Evolutionary conservation across 257 asterid species (phyloP).

Genomic region (Nicotiana noctiflora): DNA sequence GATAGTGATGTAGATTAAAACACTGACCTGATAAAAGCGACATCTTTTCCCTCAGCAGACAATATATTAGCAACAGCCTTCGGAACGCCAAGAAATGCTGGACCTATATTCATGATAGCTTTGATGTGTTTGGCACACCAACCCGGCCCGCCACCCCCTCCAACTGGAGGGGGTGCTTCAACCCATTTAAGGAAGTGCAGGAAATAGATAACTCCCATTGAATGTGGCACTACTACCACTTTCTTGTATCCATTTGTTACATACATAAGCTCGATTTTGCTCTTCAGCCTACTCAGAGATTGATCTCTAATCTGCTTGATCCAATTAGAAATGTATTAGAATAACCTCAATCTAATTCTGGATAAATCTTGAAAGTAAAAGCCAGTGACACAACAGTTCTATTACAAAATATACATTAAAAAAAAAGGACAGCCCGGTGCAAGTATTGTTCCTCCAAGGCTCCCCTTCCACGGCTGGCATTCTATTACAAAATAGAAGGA

Average conservation of each 20-base stretch:
- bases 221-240: slow-evolving; percentile 19
- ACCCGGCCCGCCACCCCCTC: slow-evolving; percentile 11
- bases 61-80: slow-evolving; percentile 15
- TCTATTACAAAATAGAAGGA: not conserved
- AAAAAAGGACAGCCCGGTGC: too few species aligned
- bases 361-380: not conserved
- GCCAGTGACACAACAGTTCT: not conserved
- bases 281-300: slow-evolving; percentile 14
- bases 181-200: slow-evolving; percentile 20
- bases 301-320: slow-evolving; percentile 9
- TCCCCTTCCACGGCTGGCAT: not conserved
- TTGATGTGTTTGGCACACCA: slow-evolving; percentile 15
- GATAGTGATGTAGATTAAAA: not conserved
- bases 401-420: not conserved
- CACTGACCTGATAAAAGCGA: slow-evolving; percentile 15
- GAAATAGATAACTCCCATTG: slow-evolving; percentile 16
- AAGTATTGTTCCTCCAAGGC: too few species aligned
- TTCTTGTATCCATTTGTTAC: slow-evolving; percentile 13
- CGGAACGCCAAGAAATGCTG: slow-evolving; percentile 17
- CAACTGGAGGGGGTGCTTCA: slow-evolving; percentile 11
- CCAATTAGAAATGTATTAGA: not conserved
- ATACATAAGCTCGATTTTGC: slow-evolving; percentile 18
- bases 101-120: slow-evolving; percentile 14
- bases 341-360: not conserved
- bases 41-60: slow-evolving; percentile 9